Evolutionary conservation across 2,329 filamentous ascomycete species (phyloP).

Genomic region (Pestalotiopsis sp.): DNA sequence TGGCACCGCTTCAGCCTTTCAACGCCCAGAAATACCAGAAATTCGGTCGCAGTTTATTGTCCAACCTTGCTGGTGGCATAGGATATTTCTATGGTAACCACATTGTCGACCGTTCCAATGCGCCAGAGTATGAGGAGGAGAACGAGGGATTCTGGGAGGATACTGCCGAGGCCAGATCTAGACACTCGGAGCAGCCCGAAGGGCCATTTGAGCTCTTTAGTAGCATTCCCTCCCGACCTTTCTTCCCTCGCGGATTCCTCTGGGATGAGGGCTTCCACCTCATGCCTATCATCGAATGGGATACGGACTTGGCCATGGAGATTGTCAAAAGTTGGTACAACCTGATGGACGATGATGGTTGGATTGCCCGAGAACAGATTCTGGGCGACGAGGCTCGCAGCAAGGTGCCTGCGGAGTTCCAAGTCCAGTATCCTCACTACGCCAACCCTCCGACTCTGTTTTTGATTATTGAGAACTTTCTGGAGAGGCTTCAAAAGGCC

Average conservation of each 20-base stretch:
- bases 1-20: constrained; percentile 78
- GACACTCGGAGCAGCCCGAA: constrained; percentile 70
- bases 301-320: constrained; percentile 83
- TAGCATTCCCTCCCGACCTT: constrained; percentile 87
- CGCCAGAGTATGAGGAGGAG: constrained; percentile 92
- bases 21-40: constrained; percentile 69
- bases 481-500: constrained; percentile 70
- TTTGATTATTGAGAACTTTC: constrained; percentile 81
- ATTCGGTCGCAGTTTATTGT: constrained; percentile 90
- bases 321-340: constrained; percentile 96
- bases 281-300: constrained; percentile 89
- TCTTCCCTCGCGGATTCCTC: constrained; percentile 94
- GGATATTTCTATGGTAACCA: constrained; percentile 93
- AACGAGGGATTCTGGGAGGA: constrained; percentile 96
- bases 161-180: constrained; percentile 75
- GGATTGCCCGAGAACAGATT: constrained; percentile 97
- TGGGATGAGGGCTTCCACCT: constrained; percentile 99
- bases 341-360: constrained; percentile 94
- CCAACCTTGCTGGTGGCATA: constrained; percentile 90
- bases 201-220: constrained; percentile 90
- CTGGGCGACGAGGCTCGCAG: constrained; percentile 88
- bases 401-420: constrained; percentile 93
- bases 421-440: constrained; percentile 94
- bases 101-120: constrained; percentile 86
- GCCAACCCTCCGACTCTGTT: constrained; percentile 96